These are phyloP conservation scores for Neurospora hispaniola DNA, from an alignment of 495 filamentous ascomycete genomes.

Conservation along the genomic window DNA sequence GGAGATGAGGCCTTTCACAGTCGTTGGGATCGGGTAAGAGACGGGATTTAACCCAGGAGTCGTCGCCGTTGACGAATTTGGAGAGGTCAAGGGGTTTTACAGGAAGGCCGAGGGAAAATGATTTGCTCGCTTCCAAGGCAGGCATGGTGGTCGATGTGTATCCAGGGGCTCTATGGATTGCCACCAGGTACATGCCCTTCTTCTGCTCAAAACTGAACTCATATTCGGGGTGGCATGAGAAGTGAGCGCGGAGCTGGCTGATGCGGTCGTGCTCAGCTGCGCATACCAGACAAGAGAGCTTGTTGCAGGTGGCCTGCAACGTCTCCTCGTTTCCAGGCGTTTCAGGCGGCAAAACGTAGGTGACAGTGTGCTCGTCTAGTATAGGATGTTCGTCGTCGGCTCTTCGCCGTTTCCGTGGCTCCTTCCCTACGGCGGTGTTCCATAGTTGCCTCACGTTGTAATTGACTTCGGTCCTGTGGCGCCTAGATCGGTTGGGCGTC, in stretches of 20 bases:
- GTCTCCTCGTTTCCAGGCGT: neutral
- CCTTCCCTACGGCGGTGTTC: conserved; percentile 36
- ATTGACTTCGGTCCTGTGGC: conserved; percentile 32
- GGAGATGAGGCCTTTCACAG: conserved; percentile 9
- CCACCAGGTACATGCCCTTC: conserved; percentile 11
- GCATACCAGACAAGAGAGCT: conserved; percentile 37
- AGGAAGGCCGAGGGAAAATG: conserved; percentile 27
- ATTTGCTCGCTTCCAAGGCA: neutral
- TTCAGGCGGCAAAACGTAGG: conserved; percentile 34
- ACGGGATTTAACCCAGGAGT: conserved; percentile 29
- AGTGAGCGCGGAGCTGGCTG: conserved; percentile 34
- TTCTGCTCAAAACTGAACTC: conserved; percentile 31
- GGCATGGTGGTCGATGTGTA: neutral
- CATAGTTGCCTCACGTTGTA: conserved; percentile 43
- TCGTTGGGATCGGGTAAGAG: conserved; percentile 28
- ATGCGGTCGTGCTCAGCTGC: conserved; percentile 29
- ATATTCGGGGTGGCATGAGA: conserved; percentile 33
- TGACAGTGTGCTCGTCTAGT: conserved; percentile 25
- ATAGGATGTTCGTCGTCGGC: conserved; percentile 19
- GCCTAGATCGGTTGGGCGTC: conserved; percentile 30
- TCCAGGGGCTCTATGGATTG: conserved; percentile 1
- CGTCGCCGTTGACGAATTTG: conserved; percentile 30
- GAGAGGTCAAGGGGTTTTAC: conserved; percentile 27
- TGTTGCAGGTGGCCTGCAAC: conserved; percentile 26
- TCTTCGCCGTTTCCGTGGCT: conserved; percentile 31